phyloP scores from a whole-genome alignment of 768 basidiomycete species.

The Gyrodon lividus region DNA sequence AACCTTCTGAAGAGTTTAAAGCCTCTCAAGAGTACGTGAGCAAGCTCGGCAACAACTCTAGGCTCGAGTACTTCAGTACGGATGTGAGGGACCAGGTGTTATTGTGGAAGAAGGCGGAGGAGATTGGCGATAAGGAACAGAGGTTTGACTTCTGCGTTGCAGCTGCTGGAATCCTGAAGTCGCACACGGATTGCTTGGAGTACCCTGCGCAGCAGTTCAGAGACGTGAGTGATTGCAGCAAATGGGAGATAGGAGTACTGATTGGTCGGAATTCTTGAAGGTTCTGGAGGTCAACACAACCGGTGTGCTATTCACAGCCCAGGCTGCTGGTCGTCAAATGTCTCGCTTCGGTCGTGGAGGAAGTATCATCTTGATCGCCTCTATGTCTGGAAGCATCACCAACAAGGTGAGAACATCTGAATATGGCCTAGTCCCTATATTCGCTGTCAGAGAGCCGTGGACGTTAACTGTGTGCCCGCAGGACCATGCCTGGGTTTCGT shows the following conservation, averaged over 20 bases:
- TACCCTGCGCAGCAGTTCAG: slow-evolving; percentile 65
- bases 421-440: background rate
- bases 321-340: slow-evolving; percentile 62
- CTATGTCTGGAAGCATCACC: slow-evolving; percentile 66
- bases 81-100: slow-evolving; percentile 65
- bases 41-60: slow-evolving; percentile 40
- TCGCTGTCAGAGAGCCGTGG: background rate
- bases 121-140: slow-evolving; percentile 64
- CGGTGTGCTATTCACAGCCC: slow-evolving; percentile 60
- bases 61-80: slow-evolving; percentile 60
- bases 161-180: slow-evolving; percentile 70
- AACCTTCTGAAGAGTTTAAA: slow-evolving; percentile 57
- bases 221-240: slow-evolving; percentile 40
- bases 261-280: slow-evolving; percentile 31
- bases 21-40: slow-evolving; percentile 52
- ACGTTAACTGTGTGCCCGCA: slow-evolving; percentile 23
- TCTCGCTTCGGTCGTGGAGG: slow-evolving; percentile 44
- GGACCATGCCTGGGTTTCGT: slow-evolving; percentile 76
- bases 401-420: slow-evolving; percentile 50
- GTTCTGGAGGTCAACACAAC: slow-evolving; percentile 66
- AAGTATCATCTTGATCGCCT: slow-evolving; percentile 59
- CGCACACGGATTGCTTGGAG: slow-evolving; percentile 59
- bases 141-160: slow-evolving; percentile 77
- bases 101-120: slow-evolving; percentile 55
- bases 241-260: background rate